Base-by-base conservation (phyloP, 305 asterid genomes). In the Caryopteris hybrid region DNA sequence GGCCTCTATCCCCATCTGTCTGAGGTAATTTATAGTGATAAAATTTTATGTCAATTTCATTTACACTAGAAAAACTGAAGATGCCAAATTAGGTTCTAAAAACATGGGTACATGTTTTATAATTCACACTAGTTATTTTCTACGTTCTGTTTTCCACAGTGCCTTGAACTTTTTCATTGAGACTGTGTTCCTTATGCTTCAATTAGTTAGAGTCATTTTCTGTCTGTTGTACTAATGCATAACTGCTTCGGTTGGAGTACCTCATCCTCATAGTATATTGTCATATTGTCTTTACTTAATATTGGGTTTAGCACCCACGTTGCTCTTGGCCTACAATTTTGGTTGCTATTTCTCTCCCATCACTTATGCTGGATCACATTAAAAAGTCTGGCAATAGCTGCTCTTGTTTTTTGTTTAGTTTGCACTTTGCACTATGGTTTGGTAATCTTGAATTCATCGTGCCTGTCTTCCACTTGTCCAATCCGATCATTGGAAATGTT, bases 1-100 rank as follows among this genome's bases (percentile, higher is more conserved):
- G 99, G 99, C 43, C 95, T 95, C 25, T 89, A 85, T 81, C 97
- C 99, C 59, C 95, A 79, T 82, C 83, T 95, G 45, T 78, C 94
- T 0, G 74, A 92, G 96, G 99, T 92, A 80, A 14, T 58, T 46
- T 22, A 31, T 29, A 39, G 23, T 51, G 31, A 50, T 6, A 27
- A 45, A 18, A 39, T 17, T 42, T 55, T 22, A n/a, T 59, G 53
- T 20, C 47, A 33, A 29, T 5, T 17, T 27, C n/a, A 52, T 39
- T 50, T 34, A 16, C 45, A 20, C 46, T 64, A 20, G 42, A 12
- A 10, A 42, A 27, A 60, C 17, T 14, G 43, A 50, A 50, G 73
- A 53, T 36, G 43, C 36, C 38, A n/a, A 33, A 25, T 52, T 50
- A 69, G 21, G 51, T 48, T 54, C 1, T 29, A 18, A 14, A 46